Evolutionary conservation across 2,329 filamentous ascomycete genomes (phyloP).

Genomic region (Arthrobotrys megalospora): DNA sequence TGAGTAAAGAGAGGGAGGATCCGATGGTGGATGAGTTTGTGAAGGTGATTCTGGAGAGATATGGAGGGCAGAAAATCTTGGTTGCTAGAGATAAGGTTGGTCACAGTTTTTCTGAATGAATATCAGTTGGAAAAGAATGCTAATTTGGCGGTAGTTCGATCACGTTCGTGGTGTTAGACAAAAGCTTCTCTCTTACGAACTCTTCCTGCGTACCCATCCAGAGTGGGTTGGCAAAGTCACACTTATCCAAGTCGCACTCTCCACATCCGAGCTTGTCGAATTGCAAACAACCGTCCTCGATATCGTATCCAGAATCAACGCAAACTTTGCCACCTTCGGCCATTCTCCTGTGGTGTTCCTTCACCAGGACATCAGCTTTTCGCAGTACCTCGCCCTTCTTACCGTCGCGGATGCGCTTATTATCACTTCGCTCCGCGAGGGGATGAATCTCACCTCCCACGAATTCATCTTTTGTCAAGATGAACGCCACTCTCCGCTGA

Average conservation of each 20-base stretch:
- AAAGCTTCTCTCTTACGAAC: constrained; percentile 90
- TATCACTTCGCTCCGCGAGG: constrained; percentile 94
- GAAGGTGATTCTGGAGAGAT: constrained; percentile 83
- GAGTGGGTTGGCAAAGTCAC: constrained; percentile 87
- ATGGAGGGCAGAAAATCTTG: constrained; percentile 89
- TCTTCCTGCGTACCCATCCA: constrained; percentile 94
- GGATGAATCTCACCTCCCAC: constrained; percentile 96
- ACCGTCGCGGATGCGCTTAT: constrained; percentile 92
- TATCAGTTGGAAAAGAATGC: neutral
- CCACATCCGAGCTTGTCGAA: constrained; percentile 88
- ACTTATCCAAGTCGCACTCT: constrained; percentile 92
- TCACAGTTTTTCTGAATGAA: too few relatives aligned
- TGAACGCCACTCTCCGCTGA: constrained; percentile 89
- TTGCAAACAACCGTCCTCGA: constrained; percentile 90
- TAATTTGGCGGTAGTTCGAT: constrained; percentile 73
- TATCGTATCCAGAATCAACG: constrained; percentile 95
- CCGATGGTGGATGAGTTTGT: constrained; percentile 84
- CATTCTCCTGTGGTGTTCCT: constrained; percentile 95
- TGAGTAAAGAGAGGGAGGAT: constrained; percentile 79
- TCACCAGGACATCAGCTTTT: constrained; percentile 93
- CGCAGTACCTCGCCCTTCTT: constrained; percentile 91
- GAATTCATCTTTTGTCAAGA: constrained; percentile 96
- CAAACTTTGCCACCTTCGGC: constrained; percentile 87
- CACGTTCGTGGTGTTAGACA: constrained; percentile 91
- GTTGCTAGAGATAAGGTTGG: constrained; percentile 85